These are phyloP conservation scores for Fragilariopsis cylindrus DNA, from an alignment of 108 stramenopile genomes.

Conservation along the genomic window DNA sequence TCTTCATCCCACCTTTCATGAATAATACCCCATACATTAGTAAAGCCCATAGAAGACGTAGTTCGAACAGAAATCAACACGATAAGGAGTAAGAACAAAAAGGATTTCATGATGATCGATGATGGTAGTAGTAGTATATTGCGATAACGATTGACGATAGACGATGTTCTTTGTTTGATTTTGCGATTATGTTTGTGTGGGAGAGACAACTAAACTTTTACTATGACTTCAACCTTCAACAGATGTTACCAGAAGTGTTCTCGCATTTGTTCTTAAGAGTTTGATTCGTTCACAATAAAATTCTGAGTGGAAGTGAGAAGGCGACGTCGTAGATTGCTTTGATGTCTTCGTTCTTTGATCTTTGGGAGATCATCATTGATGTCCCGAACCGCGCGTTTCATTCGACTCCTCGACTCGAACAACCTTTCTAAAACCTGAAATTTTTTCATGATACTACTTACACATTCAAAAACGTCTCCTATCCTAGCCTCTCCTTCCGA, in stretches of 20 bases:
- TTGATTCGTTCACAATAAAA: too few relatives aligned
- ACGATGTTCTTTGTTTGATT: background rate
- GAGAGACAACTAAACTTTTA: background rate
- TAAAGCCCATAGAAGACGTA: constrained; percentile 11
- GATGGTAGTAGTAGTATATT: background rate
- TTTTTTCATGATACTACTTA: too few relatives aligned
- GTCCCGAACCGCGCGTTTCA: background rate
- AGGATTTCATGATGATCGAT: background rate
- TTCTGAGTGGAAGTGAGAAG: too few relatives aligned
- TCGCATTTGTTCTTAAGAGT: background rate
- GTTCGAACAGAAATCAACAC: background rate
- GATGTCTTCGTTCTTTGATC: too few relatives aligned
- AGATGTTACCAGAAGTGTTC: background rate
- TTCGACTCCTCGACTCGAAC: background rate
- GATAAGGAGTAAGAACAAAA: background rate
- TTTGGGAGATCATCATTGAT: background rate
- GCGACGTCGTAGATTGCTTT: too few relatives aligned
- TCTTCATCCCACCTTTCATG: constrained; percentile 10
- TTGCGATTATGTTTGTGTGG: background rate
- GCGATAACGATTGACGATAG: background rate
- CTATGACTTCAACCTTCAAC: background rate
- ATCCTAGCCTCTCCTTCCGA: too few relatives aligned
- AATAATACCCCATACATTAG: background rate
- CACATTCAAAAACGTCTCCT: too few relatives aligned
- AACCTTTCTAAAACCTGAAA: too few relatives aligned